phyloP scores from a whole-genome alignment of 75 land plant species.

The Selaginella moellendorffii region DNA sequence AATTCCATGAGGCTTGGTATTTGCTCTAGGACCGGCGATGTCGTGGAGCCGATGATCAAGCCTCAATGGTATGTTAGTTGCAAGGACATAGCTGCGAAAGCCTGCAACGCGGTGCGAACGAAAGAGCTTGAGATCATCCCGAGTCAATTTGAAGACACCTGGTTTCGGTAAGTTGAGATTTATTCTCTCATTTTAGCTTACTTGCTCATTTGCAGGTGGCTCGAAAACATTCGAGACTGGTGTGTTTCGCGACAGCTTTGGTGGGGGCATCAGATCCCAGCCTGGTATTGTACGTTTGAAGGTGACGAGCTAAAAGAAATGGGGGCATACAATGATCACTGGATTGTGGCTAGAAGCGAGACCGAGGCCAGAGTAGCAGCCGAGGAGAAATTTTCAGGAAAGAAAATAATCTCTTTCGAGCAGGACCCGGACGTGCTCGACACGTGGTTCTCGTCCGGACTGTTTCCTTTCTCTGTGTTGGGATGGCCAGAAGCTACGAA shows the following conservation, averaged over 20 bases:
- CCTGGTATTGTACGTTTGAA: constrained; percentile 76
- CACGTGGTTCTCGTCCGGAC: constrained; percentile 96
- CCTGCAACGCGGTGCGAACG: constrained; percentile 68
- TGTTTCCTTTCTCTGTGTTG: constrained; percentile 83
- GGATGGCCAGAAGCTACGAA: constrained; percentile 88
- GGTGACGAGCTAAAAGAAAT: constrained; percentile 57
- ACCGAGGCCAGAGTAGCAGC: constrained; percentile 53
- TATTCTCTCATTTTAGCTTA: no score
- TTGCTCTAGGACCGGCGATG: constrained; percentile 84
- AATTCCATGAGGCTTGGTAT: constrained; percentile 81
- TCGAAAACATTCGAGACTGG: constrained; percentile 93
- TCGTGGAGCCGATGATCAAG: constrained; percentile 87
- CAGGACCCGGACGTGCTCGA: constrained; percentile 92
- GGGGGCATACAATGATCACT: constrained; percentile 86
- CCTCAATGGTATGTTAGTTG: constrained; percentile 97
- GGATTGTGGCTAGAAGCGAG: constrained; percentile 75
- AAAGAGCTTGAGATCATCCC: constrained; percentile 63
- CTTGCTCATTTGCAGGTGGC: constrained; percentile 87
- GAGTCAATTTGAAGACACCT: constrained; percentile 60
- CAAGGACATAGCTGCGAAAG: constrained; percentile 53
- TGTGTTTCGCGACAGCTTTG: constrained; percentile 95
- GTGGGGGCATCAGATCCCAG: constrained; percentile 98
- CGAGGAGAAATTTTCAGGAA: constrained; percentile 34
- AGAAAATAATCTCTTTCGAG: constrained; percentile 38
- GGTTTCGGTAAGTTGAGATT: constrained; percentile 79